Base-by-base conservation (phyloP, 805 yeast genomes). In the Hanseniaspora occidentalis region DNA sequence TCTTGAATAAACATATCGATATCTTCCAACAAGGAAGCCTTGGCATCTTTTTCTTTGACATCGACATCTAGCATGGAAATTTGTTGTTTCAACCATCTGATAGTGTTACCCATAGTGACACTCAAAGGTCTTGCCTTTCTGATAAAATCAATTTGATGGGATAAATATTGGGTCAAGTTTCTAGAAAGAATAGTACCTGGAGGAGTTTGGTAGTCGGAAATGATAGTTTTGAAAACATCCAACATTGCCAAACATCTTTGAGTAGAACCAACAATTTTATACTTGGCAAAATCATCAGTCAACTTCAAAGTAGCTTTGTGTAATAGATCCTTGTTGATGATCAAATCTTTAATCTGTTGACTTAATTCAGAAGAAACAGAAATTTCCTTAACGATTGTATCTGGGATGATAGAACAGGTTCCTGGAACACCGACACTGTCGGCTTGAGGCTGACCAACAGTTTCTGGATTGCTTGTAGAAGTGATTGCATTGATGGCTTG, bases 91-190 rank as follows among this genome's bases (percentile, higher is more conserved):
- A 92, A 70, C 96, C 96, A 88, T 52, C 98, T 75, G 49, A 92
- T 92, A 2, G 96, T 89, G 64, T 88, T 92, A 41, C 98, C 98
- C 98, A 92, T 92, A 1, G 95, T 74, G 2, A 88, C 83, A 42
- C 92, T 77, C 37, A 92, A 68, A 1, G 97, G 96, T 47, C 98
- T 75, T 3, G 96, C 88, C 8, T 84, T 76, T 52, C 84, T 89
- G 50, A 92, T 66, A 50, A 82, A 84, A 57, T 89, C 98, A 48
- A 92, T 92, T 62, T 92, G 98, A 54, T 82, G 84, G 9, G 94
- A 78, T 43, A 92, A 67, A 58, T 86, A 89, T 24, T 80, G 77
- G 0, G 96, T 85, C 52, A 92, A 70, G 60, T 88, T 84, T 65
- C 98, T 77, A 26, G 88, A 77, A 50, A 92, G 67, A 1, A 94